These are phyloP conservation scores for Graphiopsis chlorocephala DNA, from an alignment of 2,329 filamentous ascomycete genomes.

Conservation along the genomic window DNA sequence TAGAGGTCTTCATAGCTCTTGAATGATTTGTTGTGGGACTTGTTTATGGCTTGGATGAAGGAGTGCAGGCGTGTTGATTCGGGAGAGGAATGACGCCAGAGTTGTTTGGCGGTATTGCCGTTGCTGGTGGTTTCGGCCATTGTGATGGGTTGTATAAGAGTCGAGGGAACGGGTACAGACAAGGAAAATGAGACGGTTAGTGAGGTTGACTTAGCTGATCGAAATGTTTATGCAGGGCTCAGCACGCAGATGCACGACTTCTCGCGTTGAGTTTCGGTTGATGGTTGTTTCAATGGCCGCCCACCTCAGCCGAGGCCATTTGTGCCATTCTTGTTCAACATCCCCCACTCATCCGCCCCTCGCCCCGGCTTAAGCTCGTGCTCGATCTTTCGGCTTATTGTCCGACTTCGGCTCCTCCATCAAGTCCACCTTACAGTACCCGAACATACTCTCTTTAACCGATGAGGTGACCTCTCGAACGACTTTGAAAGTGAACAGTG, in stretches of 20 bases:
- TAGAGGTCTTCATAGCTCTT: conserved; percentile 72
- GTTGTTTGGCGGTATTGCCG: conserved; percentile 19
- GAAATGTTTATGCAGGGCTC: not conserved
- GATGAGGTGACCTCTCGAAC: not conserved
- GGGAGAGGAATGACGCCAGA: conserved; percentile 41
- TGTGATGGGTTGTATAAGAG: not conserved
- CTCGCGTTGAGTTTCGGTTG: not conserved
- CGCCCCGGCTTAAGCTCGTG: not conserved
- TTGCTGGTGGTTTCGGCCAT: conserved; percentile 1
- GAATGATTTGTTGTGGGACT: conserved; percentile 62
- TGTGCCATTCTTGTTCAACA: not conserved
- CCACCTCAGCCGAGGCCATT: not conserved
- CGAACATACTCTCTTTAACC: not conserved
- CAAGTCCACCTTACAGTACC: not conserved
- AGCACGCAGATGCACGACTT: not conserved
- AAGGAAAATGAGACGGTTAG: not conserved
- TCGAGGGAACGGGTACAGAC: not conserved
- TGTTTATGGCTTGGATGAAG: conserved; percentile 60
- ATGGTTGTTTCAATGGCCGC: not conserved
- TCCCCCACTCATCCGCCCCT: not conserved
- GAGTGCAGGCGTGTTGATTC: conserved; percentile 44
- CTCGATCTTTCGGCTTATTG: not conserved
- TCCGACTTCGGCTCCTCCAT: not conserved
- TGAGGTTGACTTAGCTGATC: not conserved
- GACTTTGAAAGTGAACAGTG: not conserved